Base-by-base conservation (phyloP, 2,329 filamentous ascomycete genomes). In the Ascosphaera acerosa region DNA sequence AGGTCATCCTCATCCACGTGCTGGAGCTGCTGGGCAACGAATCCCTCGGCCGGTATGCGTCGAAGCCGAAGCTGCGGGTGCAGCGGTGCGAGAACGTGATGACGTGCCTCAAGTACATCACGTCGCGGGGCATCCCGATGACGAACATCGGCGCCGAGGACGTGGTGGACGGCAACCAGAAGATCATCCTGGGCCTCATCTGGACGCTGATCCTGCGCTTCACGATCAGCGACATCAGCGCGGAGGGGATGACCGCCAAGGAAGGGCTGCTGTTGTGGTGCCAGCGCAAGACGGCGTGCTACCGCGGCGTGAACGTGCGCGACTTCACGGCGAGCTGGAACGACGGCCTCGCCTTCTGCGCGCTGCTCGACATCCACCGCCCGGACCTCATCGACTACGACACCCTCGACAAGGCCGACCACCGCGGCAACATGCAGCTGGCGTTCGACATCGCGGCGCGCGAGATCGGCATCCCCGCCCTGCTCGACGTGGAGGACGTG, bases 81-180 rank as follows among this genome's bases (percentile, higher is more conserved):
- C 87, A 97, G 57, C 73, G 71, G 42, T 97, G 94, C 53, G 87
- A 97, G 53, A 97, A 97, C 64, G 84, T 87, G 51, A 94, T 94
- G 58, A 73, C 82, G 42, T 78, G 80, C 31, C 70, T 97, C 37
- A 73, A 92, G 53, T 97, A 87, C 45, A 81, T 97, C 57, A 89
- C 77, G 48, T 71, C 69, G 35, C 64, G 81, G 42, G 74, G 80
- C 14, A 94, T 97, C 39, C 84, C 91, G 51, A 78, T 97, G 73
- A 92, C 81, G 41, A 97, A 97, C 43, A 94, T 94, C 45, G 87
- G 87, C 32, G 87, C 87, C 5, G 87, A 94, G 53, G 87, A 97
- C 62, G 78, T 97, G 15, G 87, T 97, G 18, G 84, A 97, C 51
- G 87, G 87, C 20, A 97, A 94, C 52, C 68, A 76, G 42, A 97